phyloP scores from a whole-genome alignment of 805 yeast species.

The Saccharomycopsis synnaedendra region DNA sequence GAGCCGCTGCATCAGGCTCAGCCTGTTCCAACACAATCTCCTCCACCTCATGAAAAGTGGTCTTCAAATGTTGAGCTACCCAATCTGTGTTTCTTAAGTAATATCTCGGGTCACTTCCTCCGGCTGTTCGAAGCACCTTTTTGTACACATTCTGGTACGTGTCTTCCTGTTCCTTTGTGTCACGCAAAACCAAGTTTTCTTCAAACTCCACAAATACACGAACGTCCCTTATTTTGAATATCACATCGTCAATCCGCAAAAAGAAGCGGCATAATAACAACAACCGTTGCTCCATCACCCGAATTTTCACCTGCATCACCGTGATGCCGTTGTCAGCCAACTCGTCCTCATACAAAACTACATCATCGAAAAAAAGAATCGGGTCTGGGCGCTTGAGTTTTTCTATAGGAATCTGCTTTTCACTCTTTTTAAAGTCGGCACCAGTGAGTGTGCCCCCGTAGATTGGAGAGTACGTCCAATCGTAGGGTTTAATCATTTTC shows the following conservation, averaged over 20 bases:
- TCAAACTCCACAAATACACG: constrained; percentile 72
- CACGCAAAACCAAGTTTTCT: constrained; percentile 54
- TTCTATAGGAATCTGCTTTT: constrained; percentile 42
- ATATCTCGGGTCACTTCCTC: constrained; percentile 43
- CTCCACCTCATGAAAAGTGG: constrained; percentile 28
- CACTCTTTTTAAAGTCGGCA: constrained; percentile 5
- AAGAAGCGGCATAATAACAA: constrained; percentile 68
- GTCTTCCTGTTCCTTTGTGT: constrained; percentile 61
- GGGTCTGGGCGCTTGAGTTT: constrained; percentile 69
- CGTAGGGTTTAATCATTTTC: constrained; percentile 71
- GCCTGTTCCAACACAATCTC: constrained; percentile 17
- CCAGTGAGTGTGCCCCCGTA: constrained; percentile 50
- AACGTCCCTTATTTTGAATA: constrained; percentile 75
- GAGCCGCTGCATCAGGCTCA: background rate
- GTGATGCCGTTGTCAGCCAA: constrained; percentile 93
- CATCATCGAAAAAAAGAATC: constrained; percentile 80
- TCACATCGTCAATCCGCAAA: constrained; percentile 81
- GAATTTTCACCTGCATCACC: constrained; percentile 59
- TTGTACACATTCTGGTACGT: constrained; percentile 35
- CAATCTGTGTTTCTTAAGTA: constrained; percentile 75
- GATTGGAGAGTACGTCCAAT: constrained; percentile 87
- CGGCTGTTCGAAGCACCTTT: constrained; percentile 17
- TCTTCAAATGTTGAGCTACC: constrained; percentile 58
- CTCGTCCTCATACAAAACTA: constrained; percentile 87
- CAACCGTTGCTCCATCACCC: constrained; percentile 82